Percentiles rank a stretch among this genome's conserved stretches.
Conservation (phyloP, 2,329 filamentous ascomycete genomes). For the Amylocarpus encephaloides region DNA sequence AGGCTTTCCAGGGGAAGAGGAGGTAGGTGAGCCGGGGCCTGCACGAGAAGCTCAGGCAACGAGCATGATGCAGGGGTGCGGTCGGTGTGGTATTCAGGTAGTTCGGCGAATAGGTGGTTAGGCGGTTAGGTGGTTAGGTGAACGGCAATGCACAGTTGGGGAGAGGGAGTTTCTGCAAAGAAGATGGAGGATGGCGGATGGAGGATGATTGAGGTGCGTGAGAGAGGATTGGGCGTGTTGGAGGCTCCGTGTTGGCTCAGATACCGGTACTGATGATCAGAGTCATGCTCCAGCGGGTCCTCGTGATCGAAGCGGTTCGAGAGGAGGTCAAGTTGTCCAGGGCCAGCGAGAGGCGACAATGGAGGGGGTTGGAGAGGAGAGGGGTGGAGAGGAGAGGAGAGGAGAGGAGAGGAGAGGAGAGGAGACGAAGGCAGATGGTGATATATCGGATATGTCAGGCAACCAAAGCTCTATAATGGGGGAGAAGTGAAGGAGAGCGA, state of each 20-base stretch:
- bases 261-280: constrained; percentile 13
- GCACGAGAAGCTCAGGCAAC: constrained; percentile 22
- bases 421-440: no score
- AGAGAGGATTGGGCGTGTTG: constrained; percentile 11
- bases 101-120: background rate
- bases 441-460: no score
- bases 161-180: background rate
- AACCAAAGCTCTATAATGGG: no score
- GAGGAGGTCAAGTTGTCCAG: background rate
- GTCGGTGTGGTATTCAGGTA: constrained; percentile 5
- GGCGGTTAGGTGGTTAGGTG: background rate
- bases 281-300: constrained; percentile 22
- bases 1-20: constrained; percentile 15
- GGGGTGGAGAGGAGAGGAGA: no score
- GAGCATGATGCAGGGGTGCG: constrained; percentile 15
- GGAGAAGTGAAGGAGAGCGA: no score
- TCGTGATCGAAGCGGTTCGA: constrained; percentile 24
- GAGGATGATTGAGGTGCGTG: constrained; percentile 9
- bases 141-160: background rate
- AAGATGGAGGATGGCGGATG: constrained; percentile 9
- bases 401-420: no score
- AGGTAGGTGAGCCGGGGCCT: constrained; percentile 23
- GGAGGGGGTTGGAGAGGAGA: no score
- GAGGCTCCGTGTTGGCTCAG: constrained; percentile 7
- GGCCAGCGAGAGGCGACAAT: no score